phyloP scores from a whole-genome alignment of 1,284 basidiomycete genomes.

The Malassezia furfur region DNA sequence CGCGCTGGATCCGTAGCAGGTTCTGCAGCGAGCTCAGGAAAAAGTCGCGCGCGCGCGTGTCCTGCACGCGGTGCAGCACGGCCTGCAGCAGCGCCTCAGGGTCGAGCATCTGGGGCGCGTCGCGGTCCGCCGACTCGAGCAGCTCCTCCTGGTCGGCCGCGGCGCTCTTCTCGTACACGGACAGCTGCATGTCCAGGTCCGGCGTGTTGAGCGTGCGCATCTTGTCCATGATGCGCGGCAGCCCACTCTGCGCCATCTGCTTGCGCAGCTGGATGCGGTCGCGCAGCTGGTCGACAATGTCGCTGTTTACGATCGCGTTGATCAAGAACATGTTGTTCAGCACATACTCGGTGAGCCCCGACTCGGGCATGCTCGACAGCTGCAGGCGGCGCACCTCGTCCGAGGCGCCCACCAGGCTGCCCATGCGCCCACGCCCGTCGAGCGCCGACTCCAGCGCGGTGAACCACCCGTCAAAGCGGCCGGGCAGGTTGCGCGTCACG shows the following conservation, averaged over 20 bases:
- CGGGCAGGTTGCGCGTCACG: slow-evolving; percentile 28
- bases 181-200: slow-evolving; percentile 62
- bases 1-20: slow-evolving; percentile 76
- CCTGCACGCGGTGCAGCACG: slow-evolving; percentile 63
- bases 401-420: slow-evolving; percentile 83
- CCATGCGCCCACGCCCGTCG: slow-evolving; percentile 83
- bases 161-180: slow-evolving; percentile 59
- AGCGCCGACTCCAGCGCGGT: slow-evolving; percentile 68
- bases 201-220: slow-evolving; percentile 61
- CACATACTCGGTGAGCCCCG: slow-evolving; percentile 58
- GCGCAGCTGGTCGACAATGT: slow-evolving; percentile 54
- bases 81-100: slow-evolving; percentile 80
- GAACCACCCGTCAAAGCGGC: slow-evolving; percentile 79
- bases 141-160: slow-evolving; percentile 72
- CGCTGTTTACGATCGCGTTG: slow-evolving; percentile 36
- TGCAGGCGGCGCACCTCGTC: slow-evolving; percentile 63
- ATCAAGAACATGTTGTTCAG: slow-evolving; percentile 38
- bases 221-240: slow-evolving; percentile 64
- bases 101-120: slow-evolving; percentile 65
- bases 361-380: slow-evolving; percentile 60
- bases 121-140: slow-evolving; percentile 66
- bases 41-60: slow-evolving; percentile 71
- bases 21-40: slow-evolving; percentile 88
- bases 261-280: slow-evolving; percentile 72
- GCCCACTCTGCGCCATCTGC: slow-evolving; percentile 78